phyloP scores from a whole-genome alignment of 345 rosid species.

The Chamaenerion angustifolium region DNA sequence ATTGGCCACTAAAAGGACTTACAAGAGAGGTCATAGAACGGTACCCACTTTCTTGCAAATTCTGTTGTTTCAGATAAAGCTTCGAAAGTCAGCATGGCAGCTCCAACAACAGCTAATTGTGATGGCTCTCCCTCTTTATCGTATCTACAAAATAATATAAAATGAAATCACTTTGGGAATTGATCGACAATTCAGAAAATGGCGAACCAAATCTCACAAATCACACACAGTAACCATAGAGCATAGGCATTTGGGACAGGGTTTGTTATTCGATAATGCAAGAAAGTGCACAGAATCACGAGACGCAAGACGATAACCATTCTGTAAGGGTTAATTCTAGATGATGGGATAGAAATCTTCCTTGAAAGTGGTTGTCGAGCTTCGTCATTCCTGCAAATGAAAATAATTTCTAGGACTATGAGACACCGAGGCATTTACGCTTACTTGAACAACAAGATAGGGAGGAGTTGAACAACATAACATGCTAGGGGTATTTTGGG shows the following conservation, averaged over 20 bases:
- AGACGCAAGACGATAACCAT: slow-evolving; percentile 91
- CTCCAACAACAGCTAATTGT: slow-evolving; percentile 83
- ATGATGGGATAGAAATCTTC: slow-evolving; percentile 80
- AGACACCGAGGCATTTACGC: not conserved
- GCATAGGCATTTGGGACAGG: slow-evolving; percentile 77
- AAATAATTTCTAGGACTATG: not conserved
- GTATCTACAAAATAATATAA: slow-evolving; percentile 36
- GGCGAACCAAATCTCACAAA: slow-evolving; percentile 98
- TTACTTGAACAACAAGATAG: no score
- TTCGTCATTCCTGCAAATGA: slow-evolving; percentile 62
- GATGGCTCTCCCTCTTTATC: slow-evolving; percentile 89
- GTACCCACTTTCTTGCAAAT: slow-evolving; percentile 97
- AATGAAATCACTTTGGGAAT: slow-evolving; percentile 38
- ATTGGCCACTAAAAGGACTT: slow-evolving; percentile 8
- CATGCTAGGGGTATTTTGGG: no score
- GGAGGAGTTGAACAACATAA: no score
- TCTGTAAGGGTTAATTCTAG: slow-evolving; percentile 86
- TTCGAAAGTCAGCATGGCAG: slow-evolving; percentile 86
- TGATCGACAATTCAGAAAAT: slow-evolving; percentile 94
- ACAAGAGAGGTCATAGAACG: slow-evolving; percentile 90
- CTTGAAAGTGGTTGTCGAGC: slow-evolving; percentile 91
- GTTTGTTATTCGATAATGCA: slow-evolving; percentile 81
- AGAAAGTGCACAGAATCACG: slow-evolving; percentile 60
- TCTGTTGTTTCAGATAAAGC: slow-evolving; percentile 97
- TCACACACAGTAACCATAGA: slow-evolving; percentile 80